Evolutionary conservation across 78 protist species (phyloP).

Genomic region (Creolimax fragrantissima): DNA sequence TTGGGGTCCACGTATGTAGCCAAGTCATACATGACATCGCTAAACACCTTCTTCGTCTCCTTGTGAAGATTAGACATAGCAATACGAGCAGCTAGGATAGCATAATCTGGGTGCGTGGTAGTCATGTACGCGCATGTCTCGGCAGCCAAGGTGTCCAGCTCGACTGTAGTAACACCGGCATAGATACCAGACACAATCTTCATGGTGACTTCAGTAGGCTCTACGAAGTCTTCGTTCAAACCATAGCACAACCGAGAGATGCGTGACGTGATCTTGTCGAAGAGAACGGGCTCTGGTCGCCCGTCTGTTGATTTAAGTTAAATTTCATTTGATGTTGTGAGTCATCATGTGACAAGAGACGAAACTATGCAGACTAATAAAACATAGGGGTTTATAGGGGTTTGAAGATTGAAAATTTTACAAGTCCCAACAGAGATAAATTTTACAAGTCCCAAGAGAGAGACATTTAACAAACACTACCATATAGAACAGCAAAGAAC

Average conservation of each 20-base stretch:
- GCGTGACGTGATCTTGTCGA: conserved; percentile 68
- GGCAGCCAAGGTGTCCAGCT: conserved; percentile 88
- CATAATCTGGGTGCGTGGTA: conserved; percentile 90
- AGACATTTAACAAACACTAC: not conserved
- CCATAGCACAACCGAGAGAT: conserved; percentile 54
- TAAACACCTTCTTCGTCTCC: conserved; percentile 57
- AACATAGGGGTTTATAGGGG: not conserved
- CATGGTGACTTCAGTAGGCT: conserved; percentile 62
- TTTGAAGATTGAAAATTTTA: not conserved
- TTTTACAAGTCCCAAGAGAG: not conserved
- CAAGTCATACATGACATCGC: conserved; percentile 41
- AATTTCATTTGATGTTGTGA: not conserved
- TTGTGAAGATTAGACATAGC: conserved; percentile 87
- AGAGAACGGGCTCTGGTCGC: conserved; percentile 45
- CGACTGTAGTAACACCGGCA: conserved; percentile 68
- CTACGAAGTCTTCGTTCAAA: conserved; percentile 63
- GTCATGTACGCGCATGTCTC: conserved; percentile 89
- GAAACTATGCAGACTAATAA: no score
- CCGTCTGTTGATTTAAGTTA: conserved; percentile 38
- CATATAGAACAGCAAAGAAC: not conserved
- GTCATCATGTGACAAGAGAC: no score
- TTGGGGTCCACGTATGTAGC: conserved; percentile 56
- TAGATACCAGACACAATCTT: conserved; percentile 69
- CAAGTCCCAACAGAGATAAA: not conserved
- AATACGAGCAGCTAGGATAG: conserved; percentile 91